Percentiles rank a stretch among this genome's conserved stretches.
phyloP scores from a whole-genome alignment of 208 protist genomes.

The Trypanosoma vivax region DNA sequence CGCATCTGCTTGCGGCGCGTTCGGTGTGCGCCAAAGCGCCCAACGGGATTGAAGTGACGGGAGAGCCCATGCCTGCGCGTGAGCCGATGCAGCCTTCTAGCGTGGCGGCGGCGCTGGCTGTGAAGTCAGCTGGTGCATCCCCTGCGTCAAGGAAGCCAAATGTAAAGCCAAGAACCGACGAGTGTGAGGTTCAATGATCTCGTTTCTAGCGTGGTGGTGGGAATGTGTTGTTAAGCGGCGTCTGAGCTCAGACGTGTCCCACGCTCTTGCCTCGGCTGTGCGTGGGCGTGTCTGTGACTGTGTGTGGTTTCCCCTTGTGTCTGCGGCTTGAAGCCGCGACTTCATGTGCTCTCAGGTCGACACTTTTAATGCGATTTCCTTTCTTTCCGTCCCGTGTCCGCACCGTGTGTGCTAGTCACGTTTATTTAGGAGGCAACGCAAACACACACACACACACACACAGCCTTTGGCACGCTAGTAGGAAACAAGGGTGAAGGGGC shows the following conservation, averaged over 20 bases:
- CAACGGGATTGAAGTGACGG: not conserved
- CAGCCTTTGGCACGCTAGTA: not conserved
- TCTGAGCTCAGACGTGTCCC: not conserved
- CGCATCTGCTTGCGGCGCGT: slow-evolving; percentile 5
- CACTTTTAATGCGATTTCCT: slow-evolving; percentile 3
- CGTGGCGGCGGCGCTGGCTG: not conserved
- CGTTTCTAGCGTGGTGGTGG: not conserved
- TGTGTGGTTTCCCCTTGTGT: not conserved
- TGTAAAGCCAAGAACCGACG: slow-evolving; percentile 8
- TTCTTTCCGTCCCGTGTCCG: not conserved
- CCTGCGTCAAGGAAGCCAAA: not conserved
- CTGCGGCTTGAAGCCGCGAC: not conserved
- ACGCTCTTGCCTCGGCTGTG: not conserved
- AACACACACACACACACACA: not conserved
- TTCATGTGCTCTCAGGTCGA: not conserved
- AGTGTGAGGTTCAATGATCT: slow-evolving; percentile 27
- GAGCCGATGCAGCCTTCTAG: not conserved
- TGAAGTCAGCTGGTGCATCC: not conserved
- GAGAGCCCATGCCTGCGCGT: not conserved
- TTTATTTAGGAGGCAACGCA: not conserved
- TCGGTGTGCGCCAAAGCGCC: not conserved
- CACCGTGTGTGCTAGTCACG: not conserved
- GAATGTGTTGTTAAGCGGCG: not conserved
- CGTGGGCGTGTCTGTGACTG: not conserved
- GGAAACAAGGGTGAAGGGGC: not conserved